Conservation (phyloP, 169 alveolate species). For the Plasmodium relictum region DNA sequence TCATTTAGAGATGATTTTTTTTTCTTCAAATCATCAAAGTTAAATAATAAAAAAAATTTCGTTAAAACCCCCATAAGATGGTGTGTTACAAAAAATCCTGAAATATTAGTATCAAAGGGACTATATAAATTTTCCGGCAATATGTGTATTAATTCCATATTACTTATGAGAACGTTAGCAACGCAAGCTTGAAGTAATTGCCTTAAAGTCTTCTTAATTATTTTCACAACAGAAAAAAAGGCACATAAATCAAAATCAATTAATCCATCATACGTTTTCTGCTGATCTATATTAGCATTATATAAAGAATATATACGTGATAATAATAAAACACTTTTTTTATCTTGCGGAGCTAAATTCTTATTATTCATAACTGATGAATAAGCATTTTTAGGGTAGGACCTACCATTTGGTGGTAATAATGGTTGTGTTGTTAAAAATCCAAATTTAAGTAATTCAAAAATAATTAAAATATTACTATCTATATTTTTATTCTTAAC, state of each 20-base stretch:
- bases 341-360: slow-evolving; percentile 52
- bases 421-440: slow-evolving; percentile 82
- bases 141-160: slow-evolving; percentile 70
- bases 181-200: slow-evolving; percentile 84
- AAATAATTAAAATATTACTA: slow-evolving; percentile 73
- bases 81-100: slow-evolving; percentile 66
- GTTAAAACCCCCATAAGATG: slow-evolving; percentile 77
- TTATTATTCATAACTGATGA: slow-evolving; percentile 35
- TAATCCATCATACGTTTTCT: slow-evolving; percentile 60
- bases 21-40: slow-evolving; percentile 60
- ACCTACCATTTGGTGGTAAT: slow-evolving; percentile 79
- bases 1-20: not conserved
- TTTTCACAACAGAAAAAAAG: slow-evolving; percentile 81
- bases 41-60: slow-evolving; percentile 66
- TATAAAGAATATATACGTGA: slow-evolving; percentile 81
- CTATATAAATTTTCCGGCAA: slow-evolving; percentile 53
- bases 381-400: slow-evolving; percentile 79
- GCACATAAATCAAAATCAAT: slow-evolving; percentile 81
- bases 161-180: slow-evolving; percentile 72
- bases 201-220: slow-evolving; percentile 80
- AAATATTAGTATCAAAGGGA: slow-evolving; percentile 33
- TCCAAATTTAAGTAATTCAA: slow-evolving; percentile 85
- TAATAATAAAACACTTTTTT: slow-evolving; percentile 76
- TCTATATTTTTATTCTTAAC: slow-evolving; percentile 75
- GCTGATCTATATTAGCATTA: slow-evolving; percentile 23